Base-by-base conservation (phyloP, 169 alveolate genomes). In the Plasmodium billcollinsi region DNA sequence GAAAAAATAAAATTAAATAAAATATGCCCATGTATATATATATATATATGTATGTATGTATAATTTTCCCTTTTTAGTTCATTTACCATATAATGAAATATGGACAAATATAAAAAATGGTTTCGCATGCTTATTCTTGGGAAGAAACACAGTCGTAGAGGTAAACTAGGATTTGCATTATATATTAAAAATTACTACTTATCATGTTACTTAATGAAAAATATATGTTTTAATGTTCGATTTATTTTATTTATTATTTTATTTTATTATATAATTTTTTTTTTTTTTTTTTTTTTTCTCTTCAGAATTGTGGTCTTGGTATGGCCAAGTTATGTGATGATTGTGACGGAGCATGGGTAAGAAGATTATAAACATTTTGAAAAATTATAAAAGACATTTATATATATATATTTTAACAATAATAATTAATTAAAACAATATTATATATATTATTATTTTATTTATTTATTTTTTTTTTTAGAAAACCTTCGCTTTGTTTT, bases 331-430 rank as follows among this genome's bases (percentile, higher is more conserved):
- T 76, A 75, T 76, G 89, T 39, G 89, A 76, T 62, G 58, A 76
- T 29, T 76, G 89, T 52, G 70, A 76, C 2, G 89, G 89, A 49
- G 89, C 89, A 63, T 76, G 89, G 89, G 89, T 76, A 76, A 76
- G 52, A 52, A 62, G 14, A 8, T 18, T 56, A 50, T 14, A 43
- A 29, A 14, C 33, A 54, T n/a, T 2, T 0, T 45, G 5, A 0
- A 18, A 20, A 9, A 8, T 12, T 24, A 61, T 33, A 52, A 73
- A 6, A 33, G 45, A 7, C 45, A 33, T 33, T 33, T 33, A 33
- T 33, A 33, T 33, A 33, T 33, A 33, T 33, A 33, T 33, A 33
- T 33, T 33, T 33, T 33, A 33, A 7, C 7, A 33, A 33, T 33
- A 33, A 33, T 33, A 33, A 33, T 33, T 2, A 6, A 26, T 14